Percentiles rank a stretch among this genome's conserved stretches.
These are phyloP conservation scores for Dactylorhiza incarnata DNA, from an alignment of 106 monocot genomes.

Conservation along the genomic window DNA sequence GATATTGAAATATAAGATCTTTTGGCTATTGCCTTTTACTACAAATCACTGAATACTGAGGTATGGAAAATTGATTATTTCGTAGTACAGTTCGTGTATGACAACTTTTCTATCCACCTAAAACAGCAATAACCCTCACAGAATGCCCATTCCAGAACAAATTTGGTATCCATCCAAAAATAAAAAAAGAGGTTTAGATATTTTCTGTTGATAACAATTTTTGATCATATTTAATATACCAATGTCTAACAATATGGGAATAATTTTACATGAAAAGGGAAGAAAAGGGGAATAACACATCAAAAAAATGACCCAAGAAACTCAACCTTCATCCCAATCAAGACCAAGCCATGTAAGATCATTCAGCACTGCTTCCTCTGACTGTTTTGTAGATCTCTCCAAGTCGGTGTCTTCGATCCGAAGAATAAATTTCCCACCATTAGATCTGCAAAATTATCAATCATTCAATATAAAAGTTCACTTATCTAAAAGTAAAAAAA, in stretches of 20 bases:
- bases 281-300: neutral
- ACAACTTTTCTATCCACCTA: neutral
- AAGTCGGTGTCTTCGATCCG: conserved; percentile 72
- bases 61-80: neutral
- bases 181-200: neutral
- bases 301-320: neutral
- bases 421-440: conserved; percentile 65
- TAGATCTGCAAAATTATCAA: conserved; percentile 33
- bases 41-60: neutral
- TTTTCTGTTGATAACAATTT: neutral
- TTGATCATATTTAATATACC: neutral
- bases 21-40: neutral
- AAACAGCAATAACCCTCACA: neutral
- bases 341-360: conserved; percentile 81
- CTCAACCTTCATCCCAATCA: conserved; percentile 77
- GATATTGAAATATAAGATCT: neutral
- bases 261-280: neutral
- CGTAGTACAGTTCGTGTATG: neutral
- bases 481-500: neutral
- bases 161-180: neutral
- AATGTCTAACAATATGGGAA: neutral
- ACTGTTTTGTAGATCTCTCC: conserved; percentile 69
- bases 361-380: conserved; percentile 59
- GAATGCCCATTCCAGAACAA: neutral
- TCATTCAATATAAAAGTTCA: neutral